Evolutionary conservation across 306 rosid species (phyloP).

Genomic region (Trifolium dubium): DNA sequence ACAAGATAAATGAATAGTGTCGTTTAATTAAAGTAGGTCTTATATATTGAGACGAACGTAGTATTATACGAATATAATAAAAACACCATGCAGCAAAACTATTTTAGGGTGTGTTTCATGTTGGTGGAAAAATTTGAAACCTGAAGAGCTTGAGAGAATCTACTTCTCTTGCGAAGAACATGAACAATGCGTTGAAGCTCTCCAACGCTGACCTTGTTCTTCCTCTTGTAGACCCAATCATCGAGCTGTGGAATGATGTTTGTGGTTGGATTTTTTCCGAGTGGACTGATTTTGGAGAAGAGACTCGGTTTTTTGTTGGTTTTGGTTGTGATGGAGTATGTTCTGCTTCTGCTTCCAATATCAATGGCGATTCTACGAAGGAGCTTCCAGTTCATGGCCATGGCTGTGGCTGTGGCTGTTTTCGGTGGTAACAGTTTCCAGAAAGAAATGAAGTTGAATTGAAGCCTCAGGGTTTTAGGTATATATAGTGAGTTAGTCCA

Average conservation of each 20-base stretch:
- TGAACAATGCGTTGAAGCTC: constrained; percentile 80
- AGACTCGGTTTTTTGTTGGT: constrained; percentile 54
- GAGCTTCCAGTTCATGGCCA: constrained; percentile 53
- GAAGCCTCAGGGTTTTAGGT: too few species aligned
- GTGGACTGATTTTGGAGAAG: constrained; percentile 73
- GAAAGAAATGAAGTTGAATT: too few species aligned
- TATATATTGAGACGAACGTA: too few species aligned
- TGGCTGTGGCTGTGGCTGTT: neutral
- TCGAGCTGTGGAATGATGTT: constrained; percentile 69
- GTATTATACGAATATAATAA: too few species aligned
- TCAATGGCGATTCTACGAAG: constrained; percentile 39
- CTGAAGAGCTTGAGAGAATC: constrained; percentile 73
- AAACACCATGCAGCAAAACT: neutral
- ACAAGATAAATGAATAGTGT: too few species aligned
- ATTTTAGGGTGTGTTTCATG: too few species aligned
- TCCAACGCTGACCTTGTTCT: constrained; percentile 63
- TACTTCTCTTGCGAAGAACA: constrained; percentile 78
- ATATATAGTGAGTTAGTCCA: too few species aligned
- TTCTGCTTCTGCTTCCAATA: constrained; percentile 41
- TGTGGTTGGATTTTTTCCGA: constrained; percentile 53
- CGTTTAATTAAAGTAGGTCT: too few species aligned
- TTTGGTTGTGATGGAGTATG: constrained; percentile 65
- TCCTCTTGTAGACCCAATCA: constrained; percentile 73
- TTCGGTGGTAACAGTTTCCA: too few species aligned
- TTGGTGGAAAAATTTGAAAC: constrained; percentile 45